Base-by-base conservation (phyloP, 169 alveolate species). In the Theileria annulata region DNA sequence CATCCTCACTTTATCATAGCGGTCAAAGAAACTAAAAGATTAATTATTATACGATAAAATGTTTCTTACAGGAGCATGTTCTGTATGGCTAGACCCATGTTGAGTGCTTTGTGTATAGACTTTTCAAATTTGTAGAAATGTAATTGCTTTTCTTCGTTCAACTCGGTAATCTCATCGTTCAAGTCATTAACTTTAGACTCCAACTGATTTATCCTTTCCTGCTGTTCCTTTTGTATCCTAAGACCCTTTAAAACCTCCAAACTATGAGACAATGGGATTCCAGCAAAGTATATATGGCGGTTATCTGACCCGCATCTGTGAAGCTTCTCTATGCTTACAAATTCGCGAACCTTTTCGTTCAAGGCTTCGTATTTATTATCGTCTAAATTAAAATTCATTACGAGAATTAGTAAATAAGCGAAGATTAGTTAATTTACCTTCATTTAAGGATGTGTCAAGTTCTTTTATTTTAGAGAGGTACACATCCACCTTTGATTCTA, bases 261-360 rank as follows among this genome's bases (percentile, higher is more conserved):
- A 31, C 88, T 69, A 51, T 64, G 78, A 10, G 78, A 54, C 4
- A 81, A 66, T 33, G 88, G 88, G 58, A 68, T 49, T 8, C 88
- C 88, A 17, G 75, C 85, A 37, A 81, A 81, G 79, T 63, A 81
- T 5, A 81, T 78, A 56, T 81, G 85, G n/a, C 85, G 73, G 68
- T 81, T 81, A 49, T 54, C 72, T 9, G 74, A 37, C 21, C 30
- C n/a, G 10, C 69, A 17, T 21, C 59, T 62, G 70, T 81, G 88
- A 12, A 81, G 76, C 19, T 75, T 51, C 25, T 81, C 79, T 73
- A 70, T 27, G 23, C 33, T 19, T 13, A 28, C 77, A 9, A 51
- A 28, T 4, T 27, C 49, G 6, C 35, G 42, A 2, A 64, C 30
- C 15, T 64, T 28, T 25, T 35, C 42, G 23, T 64, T 37, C 8